Base-by-base conservation (phyloP, 371 early-diverging fungal species). In the Rhizopus stolonifer region DNA sequence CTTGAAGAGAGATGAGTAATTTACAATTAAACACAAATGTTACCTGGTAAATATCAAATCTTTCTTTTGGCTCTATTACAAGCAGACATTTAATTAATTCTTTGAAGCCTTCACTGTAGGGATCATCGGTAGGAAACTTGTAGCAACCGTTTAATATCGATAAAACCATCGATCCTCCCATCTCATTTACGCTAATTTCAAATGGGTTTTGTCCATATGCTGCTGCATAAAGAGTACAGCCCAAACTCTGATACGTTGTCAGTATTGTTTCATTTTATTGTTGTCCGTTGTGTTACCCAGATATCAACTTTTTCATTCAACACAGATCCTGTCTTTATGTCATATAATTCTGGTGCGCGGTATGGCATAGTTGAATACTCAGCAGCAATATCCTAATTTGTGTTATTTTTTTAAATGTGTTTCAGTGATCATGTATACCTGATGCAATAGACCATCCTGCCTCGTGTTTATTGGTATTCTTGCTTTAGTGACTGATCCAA, bases 331-430 rank as follows among this genome's bases (percentile, higher is more conserved):
- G 80, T 73, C 55, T 86, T 81, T 15, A 90, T 86, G 65, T 90
- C 88, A 67, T 85, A 90, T 23, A 90, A 67, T 60, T 90, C 90
- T 2, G 90, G 90, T 8, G 90, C 88, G 5, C 90, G 69, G 50
- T 87, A 90, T 6, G 87, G 75, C 83, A 88, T 83, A 1, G 88
- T 79, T 42, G 83, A 84, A 47, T 80, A 60, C 46, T 86, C 81
- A 1, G 85, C 86, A 6, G 65, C 62, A 15, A 64, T 32, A 40
- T 69, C 65, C 52, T 90, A 87, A 52, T 85, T 78, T 33, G 46
- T 19, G 29, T 11, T 6, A 29, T 29, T 1, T 6, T 1, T 29
- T 29, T 9, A 29, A 6, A 15, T 1, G 25, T 7, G 11, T 11
- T 45, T 14, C 4, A 24, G 6, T 5, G 14, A 14, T 15, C 5